Base-by-base conservation (phyloP, 441 rosid genomes). In the Aquilaria agallochum region DNA sequence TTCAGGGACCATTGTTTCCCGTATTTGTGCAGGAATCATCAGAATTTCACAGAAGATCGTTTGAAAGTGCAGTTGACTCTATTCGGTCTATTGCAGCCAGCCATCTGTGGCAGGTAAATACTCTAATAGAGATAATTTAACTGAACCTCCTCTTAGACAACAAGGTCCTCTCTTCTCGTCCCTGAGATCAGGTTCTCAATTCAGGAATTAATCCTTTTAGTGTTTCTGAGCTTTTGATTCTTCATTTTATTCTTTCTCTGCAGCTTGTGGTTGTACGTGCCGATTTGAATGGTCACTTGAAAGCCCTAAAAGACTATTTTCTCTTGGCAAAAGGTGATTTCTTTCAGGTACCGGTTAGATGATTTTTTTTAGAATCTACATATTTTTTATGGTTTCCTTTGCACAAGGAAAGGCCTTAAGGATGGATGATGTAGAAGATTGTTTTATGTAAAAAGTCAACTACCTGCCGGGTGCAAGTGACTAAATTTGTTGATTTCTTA, bases 61-160 rank as follows among this genome's bases (percentile, higher is more conserved):
- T 95, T 73, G 98, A 95, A 72, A 80, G 72, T 74, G 84, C 91
- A 32, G 78, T 92, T 62, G 98, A 89, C 77, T 86, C 95, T 59
- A 87, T 89, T 70, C 88, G 95, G 57, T 95, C 98, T 68, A 78
- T 92, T 64, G 98, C 99, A 54, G 98, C 98, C 50, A 82, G 97
- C 79, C 98, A 92, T 88, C 99, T 95, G 69, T 95, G 99, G 99
- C 99, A 92, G 99, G 97, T 85, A 74, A 20, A 74, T 69, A 69
- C 45, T 40, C 45, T 40, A 40, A 2, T 48, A 62, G 42, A 36
- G 45, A 40, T 40, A 40, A 40, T 7, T 8, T 40, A 40, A 7
- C 45, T 40, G 45, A 40, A 40, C 45, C 45, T 40, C 10, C 2
- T 40, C 45, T 10, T 1, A 40, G 42, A 40, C 45, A 40, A 40